Evolutionary conservation across 1,139 yeast species (phyloP).

Genomic region (Sugiyamaella paludigena): DNA sequence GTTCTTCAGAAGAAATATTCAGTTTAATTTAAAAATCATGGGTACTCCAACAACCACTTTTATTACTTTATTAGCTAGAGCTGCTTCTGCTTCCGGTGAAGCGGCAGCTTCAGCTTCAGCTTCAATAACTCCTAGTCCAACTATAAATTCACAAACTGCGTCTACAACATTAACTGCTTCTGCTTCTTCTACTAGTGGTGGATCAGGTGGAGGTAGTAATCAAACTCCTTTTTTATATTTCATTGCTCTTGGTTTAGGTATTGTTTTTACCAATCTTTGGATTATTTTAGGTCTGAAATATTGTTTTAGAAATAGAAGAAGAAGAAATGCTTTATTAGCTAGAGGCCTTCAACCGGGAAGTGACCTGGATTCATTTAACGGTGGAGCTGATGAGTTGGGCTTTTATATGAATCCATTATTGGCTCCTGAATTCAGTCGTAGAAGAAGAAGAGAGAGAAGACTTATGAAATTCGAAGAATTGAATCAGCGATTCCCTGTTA

Average conservation of each 20-base stretch:
- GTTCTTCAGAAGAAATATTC: too few relatives aligned
- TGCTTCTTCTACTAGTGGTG: slow-evolving; percentile 9
- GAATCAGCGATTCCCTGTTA: slow-evolving; percentile 61
- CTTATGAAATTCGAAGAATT: slow-evolving; percentile 57
- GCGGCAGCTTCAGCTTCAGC: neutral
- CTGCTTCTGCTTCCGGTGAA: neutral
- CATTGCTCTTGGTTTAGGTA: slow-evolving; percentile 42
- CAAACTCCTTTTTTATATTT: slow-evolving; percentile 38
- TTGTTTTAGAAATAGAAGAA: slow-evolving; percentile 34
- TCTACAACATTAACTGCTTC: slow-evolving; percentile 7
- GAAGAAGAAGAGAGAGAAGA: slow-evolving; percentile 22
- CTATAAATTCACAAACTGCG: neutral
- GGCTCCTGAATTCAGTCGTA: slow-evolving; percentile 20
- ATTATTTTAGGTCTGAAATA: slow-evolving; percentile 38
- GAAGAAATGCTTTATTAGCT: slow-evolving; percentile 20
- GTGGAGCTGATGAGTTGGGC: slow-evolving; percentile 21
- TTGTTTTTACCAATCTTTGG: slow-evolving; percentile 40
- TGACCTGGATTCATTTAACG: slow-evolving; percentile 16
- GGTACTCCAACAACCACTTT: neutral
- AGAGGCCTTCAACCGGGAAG: slow-evolving; percentile 13
- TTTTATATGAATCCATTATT: slow-evolving; percentile 25
- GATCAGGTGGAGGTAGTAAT: slow-evolving; percentile 11
- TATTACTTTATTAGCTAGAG: neutral
- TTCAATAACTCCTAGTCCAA: neutral
- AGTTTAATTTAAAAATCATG: neutral